Percentiles rank a stretch among this genome's conserved stretches.
phyloP scores from a whole-genome alignment of 805 yeast genomes.

The Nakazawaea siamensis region DNA sequence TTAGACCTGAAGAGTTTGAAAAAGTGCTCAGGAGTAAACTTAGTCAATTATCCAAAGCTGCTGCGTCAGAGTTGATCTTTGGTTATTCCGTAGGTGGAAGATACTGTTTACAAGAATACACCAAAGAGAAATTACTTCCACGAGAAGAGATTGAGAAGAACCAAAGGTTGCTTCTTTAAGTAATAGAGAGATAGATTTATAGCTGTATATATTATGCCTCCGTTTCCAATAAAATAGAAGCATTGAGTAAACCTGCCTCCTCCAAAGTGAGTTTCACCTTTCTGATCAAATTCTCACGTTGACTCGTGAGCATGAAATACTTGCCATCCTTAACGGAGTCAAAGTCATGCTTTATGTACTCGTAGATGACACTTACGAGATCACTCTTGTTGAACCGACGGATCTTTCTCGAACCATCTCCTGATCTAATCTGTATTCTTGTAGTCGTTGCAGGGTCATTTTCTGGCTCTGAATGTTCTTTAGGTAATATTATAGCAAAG shows the following conservation, averaged over 20 bases:
- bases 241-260: slow-evolving; percentile 75
- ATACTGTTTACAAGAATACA: slow-evolving; percentile 18
- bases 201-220: slow-evolving; percentile 15
- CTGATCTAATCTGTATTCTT: slow-evolving; percentile 80
- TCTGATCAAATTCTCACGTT: slow-evolving; percentile 49
- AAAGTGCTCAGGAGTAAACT: slow-evolving; percentile 13
- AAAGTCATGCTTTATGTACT: slow-evolving; percentile 55
- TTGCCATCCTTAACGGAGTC: slow-evolving; percentile 31
- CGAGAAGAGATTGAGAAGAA: slow-evolving; percentile 11
- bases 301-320: slow-evolving; percentile 48
- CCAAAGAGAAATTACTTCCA: slow-evolving; percentile 16
- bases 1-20: slow-evolving; percentile 16
- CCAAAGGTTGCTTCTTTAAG: slow-evolving; percentile 5
- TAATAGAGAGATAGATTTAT: neutral
- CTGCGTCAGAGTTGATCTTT: slow-evolving; percentile 23
- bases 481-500: slow-evolving; percentile 41
- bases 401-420: slow-evolving; percentile 77
- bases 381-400: slow-evolving; percentile 58
- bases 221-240: slow-evolving; percentile 66
- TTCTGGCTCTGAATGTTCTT: slow-evolving; percentile 56
- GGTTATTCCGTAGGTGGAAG: slow-evolving; percentile 21
- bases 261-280: slow-evolving; percentile 50
- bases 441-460: slow-evolving; percentile 49
- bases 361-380: slow-evolving; percentile 51
- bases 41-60: slow-evolving; percentile 14